A percentile compares a stretch with the other conserved stretches of the same genome.
Evolutionary conservation across 495 filamentous ascomycete species (phyloP).

Genomic region (Neurospora hispaniola): DNA sequence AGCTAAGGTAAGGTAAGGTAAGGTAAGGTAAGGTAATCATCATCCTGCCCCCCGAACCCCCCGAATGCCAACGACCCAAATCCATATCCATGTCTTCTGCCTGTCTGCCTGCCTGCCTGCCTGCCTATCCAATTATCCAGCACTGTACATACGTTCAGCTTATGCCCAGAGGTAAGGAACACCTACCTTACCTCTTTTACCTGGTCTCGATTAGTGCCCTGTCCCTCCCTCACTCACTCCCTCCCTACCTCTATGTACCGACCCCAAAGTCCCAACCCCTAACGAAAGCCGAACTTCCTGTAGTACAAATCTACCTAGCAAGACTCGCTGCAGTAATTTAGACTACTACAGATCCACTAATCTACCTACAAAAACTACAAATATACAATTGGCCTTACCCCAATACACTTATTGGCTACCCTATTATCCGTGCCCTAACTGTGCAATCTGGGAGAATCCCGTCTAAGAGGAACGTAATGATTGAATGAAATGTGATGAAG

Average conservation of each 20-base stretch:
- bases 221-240: no score
- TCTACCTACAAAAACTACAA: background rate
- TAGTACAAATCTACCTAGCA: no score
- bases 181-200: background rate
- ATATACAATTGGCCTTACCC: no score
- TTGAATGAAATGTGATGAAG: background rate
- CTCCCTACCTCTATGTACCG: no score
- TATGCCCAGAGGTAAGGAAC: background rate
- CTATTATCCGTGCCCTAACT: background rate
- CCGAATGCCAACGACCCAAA: background rate
- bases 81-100: background rate
- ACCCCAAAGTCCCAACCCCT: background rate
- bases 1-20: no score
- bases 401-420: background rate
- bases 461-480: no score
- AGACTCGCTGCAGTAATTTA: background rate
- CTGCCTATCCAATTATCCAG: background rate
- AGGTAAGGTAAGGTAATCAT: background rate
- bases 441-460: background rate
- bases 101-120: no score
- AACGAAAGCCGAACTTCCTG: background rate
- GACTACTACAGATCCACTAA: background rate
- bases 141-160: background rate
- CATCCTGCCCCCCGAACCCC: background rate
- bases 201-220: background rate